A percentile compares a stretch with the other conserved stretches of the same genome.
phyloP scores from a whole-genome alignment of 2,329 filamentous ascomycete species.

The Beauveria pseudobassiana region DNA sequence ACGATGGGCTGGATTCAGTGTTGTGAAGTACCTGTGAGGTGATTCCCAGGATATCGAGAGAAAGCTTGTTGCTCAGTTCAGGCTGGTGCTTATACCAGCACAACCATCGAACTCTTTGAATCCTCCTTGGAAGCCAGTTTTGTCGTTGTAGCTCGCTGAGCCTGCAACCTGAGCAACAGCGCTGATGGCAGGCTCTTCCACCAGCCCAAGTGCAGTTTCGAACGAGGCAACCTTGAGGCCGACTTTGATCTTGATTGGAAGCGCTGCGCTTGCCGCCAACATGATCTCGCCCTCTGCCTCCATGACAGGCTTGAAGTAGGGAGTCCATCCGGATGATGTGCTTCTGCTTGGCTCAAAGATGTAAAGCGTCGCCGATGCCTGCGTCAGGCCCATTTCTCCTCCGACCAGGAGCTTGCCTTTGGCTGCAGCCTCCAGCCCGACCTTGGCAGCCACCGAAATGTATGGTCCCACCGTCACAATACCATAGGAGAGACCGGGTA shows the following conservation, averaged over 20 bases:
- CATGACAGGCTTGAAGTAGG: slow-evolving; percentile 23
- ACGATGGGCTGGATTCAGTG: slow-evolving; percentile 16
- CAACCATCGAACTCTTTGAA: slow-evolving; percentile 19
- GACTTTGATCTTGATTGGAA: slow-evolving; percentile 22
- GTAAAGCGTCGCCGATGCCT: slow-evolving; percentile 19
- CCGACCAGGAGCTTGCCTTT: slow-evolving; percentile 22
- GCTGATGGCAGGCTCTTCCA: slow-evolving; percentile 23
- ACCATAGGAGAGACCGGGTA: slow-evolving; percentile 21
- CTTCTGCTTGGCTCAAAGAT: slow-evolving; percentile 17
- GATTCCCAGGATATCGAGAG: slow-evolving; percentile 15
- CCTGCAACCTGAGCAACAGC: slow-evolving; percentile 16
- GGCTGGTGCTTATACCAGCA: slow-evolving; percentile 19
- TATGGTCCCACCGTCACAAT: slow-evolving; percentile 20
- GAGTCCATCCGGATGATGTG: slow-evolving; percentile 18
- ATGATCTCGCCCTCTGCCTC: slow-evolving; percentile 21
- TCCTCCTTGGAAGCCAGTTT: slow-evolving; percentile 13
- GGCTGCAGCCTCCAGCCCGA: slow-evolving; percentile 18
- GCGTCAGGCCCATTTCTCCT: slow-evolving; percentile 22
- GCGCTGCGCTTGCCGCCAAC: slow-evolving; percentile 20
- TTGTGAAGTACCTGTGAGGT: slow-evolving; percentile 16
- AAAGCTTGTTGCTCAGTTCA: slow-evolving; percentile 23
- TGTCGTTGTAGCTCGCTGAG: slow-evolving; percentile 10
- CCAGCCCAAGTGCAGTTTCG: slow-evolving; percentile 17
- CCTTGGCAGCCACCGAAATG: slow-evolving; percentile 18
- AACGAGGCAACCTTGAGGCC: slow-evolving; percentile 18